These are phyloP conservation scores for Ceratopteris richardii DNA, from an alignment of 75 land plant species.

Conservation along the genomic window DNA sequence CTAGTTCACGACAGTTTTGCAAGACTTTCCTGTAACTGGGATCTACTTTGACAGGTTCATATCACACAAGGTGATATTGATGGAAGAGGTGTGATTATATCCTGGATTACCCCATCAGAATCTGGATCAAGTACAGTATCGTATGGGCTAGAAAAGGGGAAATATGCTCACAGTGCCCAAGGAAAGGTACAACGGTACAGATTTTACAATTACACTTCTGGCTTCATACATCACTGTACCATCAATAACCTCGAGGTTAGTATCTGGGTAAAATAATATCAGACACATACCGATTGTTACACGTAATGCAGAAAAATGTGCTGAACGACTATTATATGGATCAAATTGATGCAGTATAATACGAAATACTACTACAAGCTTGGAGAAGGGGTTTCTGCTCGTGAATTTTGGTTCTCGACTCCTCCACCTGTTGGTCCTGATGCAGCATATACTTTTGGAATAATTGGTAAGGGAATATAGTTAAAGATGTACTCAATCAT, in stretches of 20 bases:
- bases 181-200: constrained; percentile 19
- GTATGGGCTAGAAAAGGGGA: constrained; percentile 20
- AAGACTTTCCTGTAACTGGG: no score
- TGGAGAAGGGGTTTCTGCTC: constrained; percentile 38
- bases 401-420: constrained; percentile 56
- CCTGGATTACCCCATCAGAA: constrained; percentile 31
- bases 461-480: constrained; percentile 41
- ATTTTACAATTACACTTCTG: constrained; percentile 43
- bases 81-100: constrained; percentile 32
- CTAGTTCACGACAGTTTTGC: no score
- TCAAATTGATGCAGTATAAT: constrained; percentile 25
- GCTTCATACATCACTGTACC: constrained; percentile 36
- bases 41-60: no score
- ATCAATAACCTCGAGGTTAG: constrained; percentile 25
- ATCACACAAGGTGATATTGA: constrained; percentile 36
- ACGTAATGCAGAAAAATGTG: not conserved
- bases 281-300: no score
- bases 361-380: constrained; percentile 64
- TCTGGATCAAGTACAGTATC: constrained; percentile 16
- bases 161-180: constrained; percentile 9
- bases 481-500: no score
- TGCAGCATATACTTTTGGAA: constrained; percentile 63
- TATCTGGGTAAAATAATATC: not conserved
- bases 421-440: constrained; percentile 55
- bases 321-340: not conserved